Evolutionary conservation across 441 rosid species (phyloP).

Genomic region (Biscutella laevigata): DNA sequence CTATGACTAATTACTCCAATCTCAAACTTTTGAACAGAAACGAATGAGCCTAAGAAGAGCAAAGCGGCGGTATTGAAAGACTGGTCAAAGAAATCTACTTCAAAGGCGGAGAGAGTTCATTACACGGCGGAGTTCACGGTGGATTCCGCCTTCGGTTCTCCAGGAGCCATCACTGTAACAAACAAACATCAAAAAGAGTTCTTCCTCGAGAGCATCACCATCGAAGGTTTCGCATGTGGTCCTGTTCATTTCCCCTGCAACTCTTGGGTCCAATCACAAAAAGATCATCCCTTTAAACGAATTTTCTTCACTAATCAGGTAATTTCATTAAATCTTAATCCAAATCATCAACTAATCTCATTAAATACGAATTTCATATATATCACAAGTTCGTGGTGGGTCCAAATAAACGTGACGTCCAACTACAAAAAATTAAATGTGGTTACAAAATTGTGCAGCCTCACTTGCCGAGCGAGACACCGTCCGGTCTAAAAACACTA

Average conservation of each 20-base stretch:
- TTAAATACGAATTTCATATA: background rate
- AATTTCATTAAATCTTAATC: background rate
- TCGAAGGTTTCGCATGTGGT: constrained; percentile 80
- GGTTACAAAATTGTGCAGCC: constrained; percentile 40
- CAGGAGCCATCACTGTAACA: constrained; percentile 73
- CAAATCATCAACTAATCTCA: background rate
- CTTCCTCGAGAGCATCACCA: constrained; percentile 65
- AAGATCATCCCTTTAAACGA: constrained; percentile 52
- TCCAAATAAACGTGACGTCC: constrained; percentile 10
- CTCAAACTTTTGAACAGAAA: constrained; percentile 34
- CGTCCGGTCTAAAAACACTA: constrained; percentile 49
- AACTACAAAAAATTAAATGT: constrained; percentile 3
- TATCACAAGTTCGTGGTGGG: constrained; percentile 12
- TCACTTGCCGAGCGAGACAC: constrained; percentile 75
- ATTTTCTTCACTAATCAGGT: constrained; percentile 86
- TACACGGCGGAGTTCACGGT: constrained; percentile 76
- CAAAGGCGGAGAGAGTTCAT: constrained; percentile 64
- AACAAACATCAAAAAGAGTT: constrained; percentile 87
- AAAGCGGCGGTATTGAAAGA: constrained; percentile 55
- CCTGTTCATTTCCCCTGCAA: constrained; percentile 87
- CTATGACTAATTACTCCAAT: background rate
- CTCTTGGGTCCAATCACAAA: constrained; percentile 81
- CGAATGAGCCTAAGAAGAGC: constrained; percentile 70
- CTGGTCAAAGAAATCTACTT: constrained; percentile 72
- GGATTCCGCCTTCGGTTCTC: constrained; percentile 60